Evolutionary conservation across 176 grass and related monocot genomes (phyloP), one percentile per base, ranked within the genome.

Genomic region (Oryza australiensis): DNA sequence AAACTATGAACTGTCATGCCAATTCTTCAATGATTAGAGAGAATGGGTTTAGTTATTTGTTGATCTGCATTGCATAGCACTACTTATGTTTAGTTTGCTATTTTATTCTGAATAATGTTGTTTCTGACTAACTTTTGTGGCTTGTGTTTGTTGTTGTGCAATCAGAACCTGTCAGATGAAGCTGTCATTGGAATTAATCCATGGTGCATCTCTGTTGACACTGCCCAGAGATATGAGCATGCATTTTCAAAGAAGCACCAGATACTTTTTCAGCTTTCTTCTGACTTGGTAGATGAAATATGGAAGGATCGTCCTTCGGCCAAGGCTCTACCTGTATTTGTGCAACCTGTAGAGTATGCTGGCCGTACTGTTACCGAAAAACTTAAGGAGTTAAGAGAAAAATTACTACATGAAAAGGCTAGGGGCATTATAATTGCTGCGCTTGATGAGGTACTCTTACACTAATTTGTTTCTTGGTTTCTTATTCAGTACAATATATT

Each of bases 201-300:
- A 29, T 99, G 93, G 96, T 99, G 96, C 46, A 84, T 95, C 13
- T 99, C 93, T 46, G 93, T 91, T 76, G 85, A 94, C 68, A 78
- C 87, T 35, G 75, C 91, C 74, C 88, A 92, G 72, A 90, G 88
- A 93, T 99, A 91, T 62, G 93, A 93, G 64, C 69, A 92, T 23
- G 62, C 89, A 76, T 95, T 95, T 86, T 86, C 69, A 72, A 93
- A 89, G 65, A 93, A 90, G 82, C 75, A 77, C 20, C 93, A 95
- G 68, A 91, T 28, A 3, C 77, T 99, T 70, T 91, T 99, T 86
- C 91, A 93, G 49, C 87, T 99, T 73, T 91, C 90, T 41, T 75
- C 89, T 82, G 94, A 99, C 30, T 80, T 99, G 60, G 83, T 99
- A 0, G 96, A 99, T 93, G 57, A 84, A 91, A 70, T 99, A 82